Evolutionary conservation across 257 asterid genomes (phyloP).

Genomic region (Lantana camara): DNA sequence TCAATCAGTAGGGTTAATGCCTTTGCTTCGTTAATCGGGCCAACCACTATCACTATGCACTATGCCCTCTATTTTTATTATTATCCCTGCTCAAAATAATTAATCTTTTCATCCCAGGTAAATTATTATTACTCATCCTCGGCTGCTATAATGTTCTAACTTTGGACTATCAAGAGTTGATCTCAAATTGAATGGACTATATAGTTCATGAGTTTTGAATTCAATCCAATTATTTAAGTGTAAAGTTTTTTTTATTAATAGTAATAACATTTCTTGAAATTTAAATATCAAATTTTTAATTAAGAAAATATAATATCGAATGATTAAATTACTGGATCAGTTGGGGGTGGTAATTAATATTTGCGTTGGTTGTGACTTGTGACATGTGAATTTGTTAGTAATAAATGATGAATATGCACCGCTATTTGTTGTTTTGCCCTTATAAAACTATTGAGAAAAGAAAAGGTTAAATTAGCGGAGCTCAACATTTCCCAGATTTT

Average conservation of each 20-base stretch:
- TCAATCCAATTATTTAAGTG: no score
- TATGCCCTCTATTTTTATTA: conserved; percentile 8
- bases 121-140: neutral
- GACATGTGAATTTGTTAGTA: conserved; percentile 7
- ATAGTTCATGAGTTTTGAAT: no score
- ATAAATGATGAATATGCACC: conserved; percentile 4
- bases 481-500: conserved; percentile 47
- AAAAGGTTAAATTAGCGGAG: conserved; percentile 24
- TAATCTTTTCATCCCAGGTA: neutral
- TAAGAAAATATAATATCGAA: no score
- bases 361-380: no score
- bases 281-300: no score
- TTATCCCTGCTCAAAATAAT: no score
- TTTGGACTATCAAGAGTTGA: no score
- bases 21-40: conserved; percentile 49
- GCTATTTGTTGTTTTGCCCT: neutral
- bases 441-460: neutral
- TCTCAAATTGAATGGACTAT: no score
- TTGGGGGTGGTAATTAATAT: no score
- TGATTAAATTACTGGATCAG: no score
- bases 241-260: no score
- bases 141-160: neutral
- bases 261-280: no score
- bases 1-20: conserved; percentile 38
- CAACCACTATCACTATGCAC: conserved; percentile 18